A percentile compares a stretch with the other conserved stretches of the same genome.
phyloP scores from a whole-genome alignment of 495 filamentous ascomycete genomes.

The Talaromyces stipitatus region DNA sequence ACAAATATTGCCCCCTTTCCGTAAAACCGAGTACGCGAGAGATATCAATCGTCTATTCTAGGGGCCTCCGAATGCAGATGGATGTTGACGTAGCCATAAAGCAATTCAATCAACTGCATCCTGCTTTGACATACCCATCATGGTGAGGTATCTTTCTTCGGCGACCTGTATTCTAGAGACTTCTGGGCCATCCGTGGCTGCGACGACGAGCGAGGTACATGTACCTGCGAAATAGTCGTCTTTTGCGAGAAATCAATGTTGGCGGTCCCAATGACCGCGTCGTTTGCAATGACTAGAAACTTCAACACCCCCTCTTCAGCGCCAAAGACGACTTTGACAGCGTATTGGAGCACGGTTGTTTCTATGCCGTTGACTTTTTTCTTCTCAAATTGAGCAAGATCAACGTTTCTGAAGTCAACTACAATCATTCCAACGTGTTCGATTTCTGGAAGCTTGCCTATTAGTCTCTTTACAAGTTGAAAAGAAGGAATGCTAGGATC shows the following conservation, averaged over 20 bases:
- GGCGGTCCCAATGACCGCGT: background rate
- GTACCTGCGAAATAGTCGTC: background rate
- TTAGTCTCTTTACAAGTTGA: background rate
- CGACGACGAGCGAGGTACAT: background rate
- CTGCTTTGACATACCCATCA: too few relatives aligned
- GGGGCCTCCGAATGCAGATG: too few relatives aligned
- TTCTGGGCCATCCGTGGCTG: background rate
- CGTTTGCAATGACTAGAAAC: background rate
- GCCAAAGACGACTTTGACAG: background rate
- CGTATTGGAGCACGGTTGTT: background rate
- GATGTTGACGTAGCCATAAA: too few relatives aligned
- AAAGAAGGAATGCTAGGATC: background rate
- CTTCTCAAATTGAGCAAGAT: background rate
- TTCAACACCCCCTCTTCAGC: background rate
- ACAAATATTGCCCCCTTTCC: too few relatives aligned
- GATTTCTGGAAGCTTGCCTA: background rate
- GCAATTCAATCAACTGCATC: too few relatives aligned
- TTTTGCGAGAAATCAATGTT: background rate
- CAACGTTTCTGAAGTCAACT: background rate
- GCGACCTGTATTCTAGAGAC: background rate
- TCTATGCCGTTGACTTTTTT: background rate
- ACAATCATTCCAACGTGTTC: background rate
- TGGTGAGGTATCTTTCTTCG: background rate
- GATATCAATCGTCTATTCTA: too few relatives aligned
- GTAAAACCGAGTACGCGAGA: too few relatives aligned